A percentile compares a stretch with the other conserved stretches of the same genome.
Evolutionary conservation across 2,329 filamentous ascomycete genomes (phyloP).

Genomic region (Periconia digitata): DNA sequence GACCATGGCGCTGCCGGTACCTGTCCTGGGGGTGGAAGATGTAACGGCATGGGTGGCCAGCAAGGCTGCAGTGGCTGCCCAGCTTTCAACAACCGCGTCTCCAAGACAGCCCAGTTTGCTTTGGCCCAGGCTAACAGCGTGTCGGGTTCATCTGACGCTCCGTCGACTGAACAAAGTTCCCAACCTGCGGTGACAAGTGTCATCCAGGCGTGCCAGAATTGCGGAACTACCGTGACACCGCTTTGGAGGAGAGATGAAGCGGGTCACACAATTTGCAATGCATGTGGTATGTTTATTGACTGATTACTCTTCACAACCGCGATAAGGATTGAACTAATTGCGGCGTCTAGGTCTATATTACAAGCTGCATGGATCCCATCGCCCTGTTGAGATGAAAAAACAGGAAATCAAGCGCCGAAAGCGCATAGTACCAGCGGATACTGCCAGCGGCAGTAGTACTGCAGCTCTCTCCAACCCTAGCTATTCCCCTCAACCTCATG

Average conservation of each 20-base stretch:
- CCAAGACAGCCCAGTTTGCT: slow-evolving; percentile 77
- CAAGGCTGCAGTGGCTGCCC: slow-evolving; percentile 95
- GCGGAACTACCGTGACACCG: slow-evolving; percentile 92
- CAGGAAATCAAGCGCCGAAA: slow-evolving; percentile 94
- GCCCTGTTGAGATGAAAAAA: slow-evolving; percentile 98
- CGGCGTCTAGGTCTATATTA: slow-evolving; percentile 84
- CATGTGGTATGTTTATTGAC: slow-evolving; percentile 73
- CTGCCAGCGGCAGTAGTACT: slow-evolving; percentile 42
- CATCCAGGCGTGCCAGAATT: slow-evolving; percentile 94
- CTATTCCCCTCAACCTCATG: slow-evolving; percentile 32
- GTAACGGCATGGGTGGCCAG: slow-evolving; percentile 93
- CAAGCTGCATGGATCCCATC: slow-evolving; percentile 90
- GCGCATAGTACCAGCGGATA: slow-evolving; percentile 80
- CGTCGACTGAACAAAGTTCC: slow-evolving; percentile 17
- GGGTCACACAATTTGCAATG: slow-evolving; percentile 97
- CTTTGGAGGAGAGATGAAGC: slow-evolving; percentile 93
- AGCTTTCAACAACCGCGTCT: slow-evolving; percentile 94
- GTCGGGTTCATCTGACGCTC: slow-evolving; percentile 14
- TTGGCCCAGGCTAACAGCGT: slow-evolving; percentile 48
- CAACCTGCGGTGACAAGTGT: slow-evolving; percentile 49
- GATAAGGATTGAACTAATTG: background rate
- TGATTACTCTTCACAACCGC: background rate
- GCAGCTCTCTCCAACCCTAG: slow-evolving; percentile 27
- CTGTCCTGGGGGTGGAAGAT: slow-evolving; percentile 90
- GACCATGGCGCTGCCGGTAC: slow-evolving; percentile 79